Evolutionary conservation across 1,139 yeast species (phyloP).

Genomic region (Kodamaea plutei): DNA sequence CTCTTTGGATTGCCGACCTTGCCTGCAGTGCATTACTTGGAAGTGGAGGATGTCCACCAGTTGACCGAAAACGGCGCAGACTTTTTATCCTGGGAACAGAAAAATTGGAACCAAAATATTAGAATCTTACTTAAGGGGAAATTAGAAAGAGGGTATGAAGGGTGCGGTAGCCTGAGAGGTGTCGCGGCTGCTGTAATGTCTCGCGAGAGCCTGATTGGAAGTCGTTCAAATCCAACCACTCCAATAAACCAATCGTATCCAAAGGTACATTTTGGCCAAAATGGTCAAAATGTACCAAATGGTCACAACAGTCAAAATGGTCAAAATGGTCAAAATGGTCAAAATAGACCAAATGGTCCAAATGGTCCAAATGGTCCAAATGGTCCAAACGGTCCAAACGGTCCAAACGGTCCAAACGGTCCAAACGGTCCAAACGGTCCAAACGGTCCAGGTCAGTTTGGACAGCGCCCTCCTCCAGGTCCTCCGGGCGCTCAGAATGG

Average conservation of each 20-base stretch:
- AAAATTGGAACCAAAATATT: conserved; percentile 65
- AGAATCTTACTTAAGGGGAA: conserved; percentile 63
- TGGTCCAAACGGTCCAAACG: not conserved
- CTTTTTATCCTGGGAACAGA: conserved; percentile 52
- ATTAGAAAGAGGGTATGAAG: conserved; percentile 70
- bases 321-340: too few relatives aligned
- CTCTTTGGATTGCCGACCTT: conserved; percentile 89
- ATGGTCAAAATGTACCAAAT: too few relatives aligned
- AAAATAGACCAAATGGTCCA: not conserved
- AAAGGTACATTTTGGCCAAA: not conserved
- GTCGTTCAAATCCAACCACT: conserved; percentile 2
- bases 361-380: conserved; percentile 1
- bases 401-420: not conserved
- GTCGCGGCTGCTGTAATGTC: conserved; percentile 49
- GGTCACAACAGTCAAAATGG: not conserved
- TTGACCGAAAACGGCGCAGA: conserved; percentile 10
- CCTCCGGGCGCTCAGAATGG: not conserved
- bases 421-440: not conserved
- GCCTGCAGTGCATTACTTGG: conserved; percentile 80
- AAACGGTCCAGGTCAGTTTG: not conserved
- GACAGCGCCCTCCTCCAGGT: not conserved
- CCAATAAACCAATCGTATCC: conserved; percentile 4
- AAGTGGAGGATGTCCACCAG: conserved; percentile 27
- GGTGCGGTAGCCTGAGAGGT: conserved; percentile 73
- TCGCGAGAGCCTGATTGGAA: conserved; percentile 7